phyloP scores from a whole-genome alignment of 371 early-diverging fungal species.

The Blakeslea trispora region DNA sequence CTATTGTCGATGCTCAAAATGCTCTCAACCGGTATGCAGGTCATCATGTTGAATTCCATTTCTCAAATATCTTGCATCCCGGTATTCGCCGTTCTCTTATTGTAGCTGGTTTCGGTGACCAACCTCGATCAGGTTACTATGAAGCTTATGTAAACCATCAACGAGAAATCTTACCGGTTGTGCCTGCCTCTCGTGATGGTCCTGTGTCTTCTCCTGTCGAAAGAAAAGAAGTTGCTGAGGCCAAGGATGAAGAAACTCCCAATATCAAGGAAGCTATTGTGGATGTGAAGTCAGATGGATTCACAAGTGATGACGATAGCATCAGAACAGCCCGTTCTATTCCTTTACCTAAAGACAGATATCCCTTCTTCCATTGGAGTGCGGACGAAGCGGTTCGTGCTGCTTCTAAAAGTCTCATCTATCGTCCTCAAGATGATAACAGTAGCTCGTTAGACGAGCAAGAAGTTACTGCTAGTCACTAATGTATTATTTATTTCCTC shows the following conservation, averaged over 20 bases:
- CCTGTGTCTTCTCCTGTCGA: constrained; percentile 9
- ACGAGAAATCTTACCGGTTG: constrained; percentile 43
- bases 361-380: constrained; percentile 57
- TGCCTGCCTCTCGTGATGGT: constrained; percentile 44
- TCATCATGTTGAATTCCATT: constrained; percentile 55
- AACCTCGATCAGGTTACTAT: constrained; percentile 18
- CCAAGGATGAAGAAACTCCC: neutral
- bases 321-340: constrained; percentile 29
- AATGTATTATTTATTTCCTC: too few species aligned
- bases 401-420: constrained; percentile 16
- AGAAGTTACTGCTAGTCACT: too few species aligned
- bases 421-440: neutral
- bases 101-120: constrained; percentile 47
- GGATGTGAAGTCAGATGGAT: too few species aligned
- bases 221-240: neutral
- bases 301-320: constrained; percentile 17
- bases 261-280: neutral
- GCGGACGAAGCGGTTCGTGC: constrained; percentile 48
- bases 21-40: constrained; percentile 59
- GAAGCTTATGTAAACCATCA: neutral
- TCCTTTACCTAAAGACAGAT: constrained; percentile 37
- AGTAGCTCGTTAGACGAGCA: too few species aligned
- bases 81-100: constrained; percentile 44
- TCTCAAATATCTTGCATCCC: constrained; percentile 43
- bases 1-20: constrained; percentile 56